Evolutionary conservation across 345 rosid genomes (phyloP), one percentile per base, ranked within the genome.

Genomic region (Aquilaria yunnanensis): DNA sequence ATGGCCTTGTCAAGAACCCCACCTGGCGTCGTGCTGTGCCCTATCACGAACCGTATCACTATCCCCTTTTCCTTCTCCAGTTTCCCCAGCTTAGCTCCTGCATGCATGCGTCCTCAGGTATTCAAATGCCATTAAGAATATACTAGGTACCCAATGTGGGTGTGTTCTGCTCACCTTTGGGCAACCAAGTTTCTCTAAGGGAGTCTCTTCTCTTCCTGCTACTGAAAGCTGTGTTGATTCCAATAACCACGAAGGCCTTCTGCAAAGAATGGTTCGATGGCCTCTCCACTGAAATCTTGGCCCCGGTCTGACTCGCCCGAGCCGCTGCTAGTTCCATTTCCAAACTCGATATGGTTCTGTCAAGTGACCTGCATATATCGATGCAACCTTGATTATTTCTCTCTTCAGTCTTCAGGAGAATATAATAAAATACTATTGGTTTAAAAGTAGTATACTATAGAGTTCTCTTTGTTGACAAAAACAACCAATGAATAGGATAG

Each of bases 171-270:
- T 2, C 23, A 84, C 90, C 87, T 70, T 72, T 72, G 12, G 96
- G 98, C 93, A 92, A 77, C 96, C 98, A 92, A 8, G 96, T 89
- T 49, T 75, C 68, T 4, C 98, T 71, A 63, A 89, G 70, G 0
- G 98, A 92, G 60, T 92, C 91, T 2, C 98, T 68, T 58, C 98
- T 78, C 66, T 80, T 84, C 81, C 59, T 79, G 86, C 97, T 89
- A 70, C 98, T 92, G 65, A 92, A 92, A 10, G 96, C 96, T 33
- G 98, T 89, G 57, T 89, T 87, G 52, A 92, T 87, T 32, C 97
- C 98, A 53, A 93, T 73, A 4, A 93, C 92, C 50, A 77, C 88
- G 73, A 93, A 93, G 30, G 86, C 93, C 72, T 78, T 89, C 55
- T 70, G 80, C 13, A 82, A 33, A 47, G 77, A 80, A 16, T 72